Conservation (phyloP, 768 basidiomycete species). For the Suillus subalutaceus region DNA sequence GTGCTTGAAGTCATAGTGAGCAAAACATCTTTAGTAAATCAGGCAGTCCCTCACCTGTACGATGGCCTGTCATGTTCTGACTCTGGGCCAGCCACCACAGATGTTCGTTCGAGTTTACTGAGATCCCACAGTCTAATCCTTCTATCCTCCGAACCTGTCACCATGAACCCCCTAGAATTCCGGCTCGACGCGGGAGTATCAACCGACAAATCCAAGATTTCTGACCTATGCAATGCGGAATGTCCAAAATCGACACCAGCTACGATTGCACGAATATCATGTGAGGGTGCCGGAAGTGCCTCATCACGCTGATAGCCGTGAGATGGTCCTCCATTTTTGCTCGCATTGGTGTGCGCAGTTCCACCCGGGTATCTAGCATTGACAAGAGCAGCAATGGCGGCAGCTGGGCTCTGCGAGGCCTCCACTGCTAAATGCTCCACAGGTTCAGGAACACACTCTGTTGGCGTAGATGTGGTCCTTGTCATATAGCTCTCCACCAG, state of each 20-base stretch:
- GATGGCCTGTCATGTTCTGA: slow-evolving; percentile 73
- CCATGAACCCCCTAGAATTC: slow-evolving; percentile 65
- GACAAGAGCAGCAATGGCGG: slow-evolving; percentile 81
- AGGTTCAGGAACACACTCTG: slow-evolving; percentile 56
- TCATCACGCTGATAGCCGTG: slow-evolving; percentile 38
- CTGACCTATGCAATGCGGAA: slow-evolving; percentile 52
- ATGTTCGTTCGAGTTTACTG: slow-evolving; percentile 68
- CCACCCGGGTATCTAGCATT: slow-evolving; percentile 57
- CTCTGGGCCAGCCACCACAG: slow-evolving; percentile 79
- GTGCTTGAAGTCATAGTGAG: slow-evolving; percentile 28
- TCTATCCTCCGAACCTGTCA: slow-evolving; percentile 90
- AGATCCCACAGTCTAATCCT: slow-evolving; percentile 90
- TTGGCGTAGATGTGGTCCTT: slow-evolving; percentile 44
- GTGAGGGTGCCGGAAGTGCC: slow-evolving; percentile 50
- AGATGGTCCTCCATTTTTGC: slow-evolving; percentile 34
- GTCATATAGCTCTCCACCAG: slow-evolving; percentile 82
- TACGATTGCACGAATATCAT: slow-evolving; percentile 70
- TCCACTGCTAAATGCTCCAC: slow-evolving; percentile 54
- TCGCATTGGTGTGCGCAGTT: slow-evolving; percentile 26
- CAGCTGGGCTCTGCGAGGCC: slow-evolving; percentile 65
- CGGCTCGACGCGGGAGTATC: slow-evolving; percentile 45
- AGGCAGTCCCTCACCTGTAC: slow-evolving; percentile 59
- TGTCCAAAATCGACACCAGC: slow-evolving; percentile 80
- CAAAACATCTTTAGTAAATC: too few relatives aligned
- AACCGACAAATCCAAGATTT: slow-evolving; percentile 46